Percentiles rank a stretch among this genome's conserved stretches.
These are phyloP conservation scores for Fusarium nelsonii DNA, from an alignment of 2,329 filamentous ascomycete genomes.

Conservation along the genomic window DNA sequence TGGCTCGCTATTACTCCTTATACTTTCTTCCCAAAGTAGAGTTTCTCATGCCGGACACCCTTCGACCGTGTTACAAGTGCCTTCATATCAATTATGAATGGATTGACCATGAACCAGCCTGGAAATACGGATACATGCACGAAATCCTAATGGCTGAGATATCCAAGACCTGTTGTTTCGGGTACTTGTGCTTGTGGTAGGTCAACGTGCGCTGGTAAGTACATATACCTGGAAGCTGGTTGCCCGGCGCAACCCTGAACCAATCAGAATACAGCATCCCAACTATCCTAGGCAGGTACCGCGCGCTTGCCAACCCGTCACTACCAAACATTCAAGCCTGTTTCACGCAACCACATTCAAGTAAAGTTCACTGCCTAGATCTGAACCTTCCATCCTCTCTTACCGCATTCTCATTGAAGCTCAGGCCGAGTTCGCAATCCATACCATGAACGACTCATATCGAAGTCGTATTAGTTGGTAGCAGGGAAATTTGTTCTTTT, in stretches of 20 bases:
- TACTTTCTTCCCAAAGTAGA: background rate
- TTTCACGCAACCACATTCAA: constrained; percentile 28
- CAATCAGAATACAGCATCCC: constrained; percentile 9
- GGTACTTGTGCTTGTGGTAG: constrained; percentile 10
- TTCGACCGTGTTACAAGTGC: no score
- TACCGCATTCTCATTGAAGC: constrained; percentile 28
- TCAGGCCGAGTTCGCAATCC: constrained; percentile 33
- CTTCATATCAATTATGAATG: background rate
- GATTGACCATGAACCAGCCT: background rate
- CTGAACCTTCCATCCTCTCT: constrained; percentile 14
- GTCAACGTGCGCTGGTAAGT: background rate
- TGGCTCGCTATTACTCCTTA: background rate
- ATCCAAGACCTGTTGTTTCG: background rate
- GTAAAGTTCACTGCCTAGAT: constrained; percentile 10
- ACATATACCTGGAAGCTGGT: constrained; percentile 37
- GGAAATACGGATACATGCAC: constrained; percentile 8
- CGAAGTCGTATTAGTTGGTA: constrained; percentile 43
- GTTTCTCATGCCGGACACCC: background rate
- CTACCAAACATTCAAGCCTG: constrained; percentile 43
- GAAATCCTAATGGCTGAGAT: constrained; percentile 32
- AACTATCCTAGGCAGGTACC: constrained; percentile 29
- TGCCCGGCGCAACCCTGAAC: constrained; percentile 42
- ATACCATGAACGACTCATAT: constrained; percentile 44
- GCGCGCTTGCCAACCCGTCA: constrained; percentile 44
- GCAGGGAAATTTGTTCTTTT: constrained; percentile 35